Conservation (phyloP, 495 filamentous ascomycete genomes). For the Penicillium paxilli region DNA sequence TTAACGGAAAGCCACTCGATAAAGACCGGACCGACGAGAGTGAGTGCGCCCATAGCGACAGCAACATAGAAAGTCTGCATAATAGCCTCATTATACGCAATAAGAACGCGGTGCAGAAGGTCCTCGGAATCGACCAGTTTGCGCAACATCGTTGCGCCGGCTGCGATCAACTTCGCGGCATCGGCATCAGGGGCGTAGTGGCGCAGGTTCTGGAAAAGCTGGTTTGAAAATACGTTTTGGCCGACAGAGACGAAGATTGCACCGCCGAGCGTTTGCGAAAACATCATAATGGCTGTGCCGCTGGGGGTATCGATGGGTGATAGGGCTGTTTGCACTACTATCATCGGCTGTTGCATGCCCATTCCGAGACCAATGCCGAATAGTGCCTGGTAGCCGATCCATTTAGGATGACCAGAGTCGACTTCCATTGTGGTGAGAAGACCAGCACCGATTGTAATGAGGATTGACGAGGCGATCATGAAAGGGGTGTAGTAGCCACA, state of each 20-base stretch:
- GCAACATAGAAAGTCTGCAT: slow-evolving; percentile 68
- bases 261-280: slow-evolving; percentile 70
- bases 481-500: slow-evolving; percentile 78
- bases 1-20: slow-evolving; percentile 84
- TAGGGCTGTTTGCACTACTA: slow-evolving; percentile 70
- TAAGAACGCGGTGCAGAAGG: slow-evolving; percentile 56
- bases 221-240: slow-evolving; percentile 77
- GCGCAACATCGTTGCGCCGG: slow-evolving; percentile 70
- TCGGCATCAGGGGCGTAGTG: slow-evolving; percentile 51
- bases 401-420: slow-evolving; percentile 52
- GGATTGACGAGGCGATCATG: slow-evolving; percentile 59
- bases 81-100: slow-evolving; percentile 71
- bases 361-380: slow-evolving; percentile 69
- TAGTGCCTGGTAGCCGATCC: slow-evolving; percentile 80
- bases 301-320: slow-evolving; percentile 60
- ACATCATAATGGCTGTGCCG: slow-evolving; percentile 66
- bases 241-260: slow-evolving; percentile 73
- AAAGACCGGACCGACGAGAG: slow-evolving; percentile 58
- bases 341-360: slow-evolving; percentile 66
- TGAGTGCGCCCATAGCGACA: slow-evolving; percentile 60
- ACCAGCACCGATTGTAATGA: slow-evolving; percentile 68
- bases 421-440: slow-evolving; percentile 64
- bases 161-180: slow-evolving; percentile 47
- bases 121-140: slow-evolving; percentile 40
- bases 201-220: slow-evolving; percentile 58